phyloP scores from a whole-genome alignment of 306 rosid genomes.

The Mimosa pudica region DNA sequence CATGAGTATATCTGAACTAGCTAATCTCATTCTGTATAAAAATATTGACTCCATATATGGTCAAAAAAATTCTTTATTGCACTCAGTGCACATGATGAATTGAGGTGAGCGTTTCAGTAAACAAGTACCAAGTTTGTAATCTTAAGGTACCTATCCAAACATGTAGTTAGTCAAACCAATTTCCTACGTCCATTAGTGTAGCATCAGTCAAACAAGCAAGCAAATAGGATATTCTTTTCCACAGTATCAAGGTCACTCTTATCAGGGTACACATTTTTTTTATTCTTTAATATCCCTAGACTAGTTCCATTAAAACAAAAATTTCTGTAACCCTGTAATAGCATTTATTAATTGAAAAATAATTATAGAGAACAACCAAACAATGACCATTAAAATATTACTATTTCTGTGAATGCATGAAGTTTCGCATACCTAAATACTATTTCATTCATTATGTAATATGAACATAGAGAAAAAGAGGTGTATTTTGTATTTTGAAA shows the following conservation, averaged over 20 bases:
- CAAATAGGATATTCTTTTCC: neutral
- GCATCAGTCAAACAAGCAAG: neutral
- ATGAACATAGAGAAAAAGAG: neutral
- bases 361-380: too few relatives aligned
- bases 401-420: neutral
- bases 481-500: neutral
- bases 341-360: too few relatives aligned
- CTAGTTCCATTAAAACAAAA: neutral
- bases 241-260: neutral
- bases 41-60: slow-evolving; percentile 17
- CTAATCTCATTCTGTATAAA: neutral
- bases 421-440: neutral
- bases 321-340: neutral
- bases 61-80: slow-evolving; percentile 1
- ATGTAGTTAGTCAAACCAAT: slow-evolving; percentile 8
- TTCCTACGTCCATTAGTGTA: neutral
- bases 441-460: neutral
- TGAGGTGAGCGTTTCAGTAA: neutral
- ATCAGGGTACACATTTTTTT: neutral
- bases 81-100: slow-evolving; percentile 20
- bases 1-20: slow-evolving; percentile 6
- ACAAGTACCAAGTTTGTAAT: slow-evolving; percentile 27
- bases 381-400: too few relatives aligned
- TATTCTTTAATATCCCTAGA: neutral
- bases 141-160: slow-evolving; percentile 19